Evolutionary conservation across 2,329 filamentous ascomycete species (phyloP), one percentile per base, ranked within the genome.

Genomic region (Fusarium austroafricanum): DNA sequence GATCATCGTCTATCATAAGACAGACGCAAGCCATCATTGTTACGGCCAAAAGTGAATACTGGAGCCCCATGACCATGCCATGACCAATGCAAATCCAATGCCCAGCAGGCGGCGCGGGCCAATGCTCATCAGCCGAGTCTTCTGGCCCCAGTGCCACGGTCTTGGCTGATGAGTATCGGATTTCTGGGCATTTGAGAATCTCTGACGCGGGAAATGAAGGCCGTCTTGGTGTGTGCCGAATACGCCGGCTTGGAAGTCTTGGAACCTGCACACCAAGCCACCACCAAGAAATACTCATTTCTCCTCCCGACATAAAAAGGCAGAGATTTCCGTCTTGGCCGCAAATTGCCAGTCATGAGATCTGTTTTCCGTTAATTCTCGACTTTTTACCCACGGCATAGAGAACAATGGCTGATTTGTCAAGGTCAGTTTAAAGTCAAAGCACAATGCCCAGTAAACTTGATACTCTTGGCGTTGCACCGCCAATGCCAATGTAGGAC

Each of bases 181-280:
- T 57, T 70, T 47, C 68, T 72, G 52, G 68, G 63, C 68, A 62
- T 52, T 53, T 66, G 53, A 47, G 52, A 43, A 38, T 66, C 54
- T 57, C 52, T 62, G 61, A 73, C 55, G 29, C 52, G 53, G 64
- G 68, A 72, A 73, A 73, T 72, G 71, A 73, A 60, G 54, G 49
- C 68, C 67, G 69, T 69, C 57, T 66, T 47, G 42, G 54, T 70
- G 61, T 73, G 67, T 73, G 71, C 71, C 71, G 71, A 69, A 57
- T 52, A 65, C 69, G 61, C 68, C 67, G 71, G 70, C 71, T 73
- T 73, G 71, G 71, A 70, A 65, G 61, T 67, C 71, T 64, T 70
- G 67, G 67, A 68, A 61, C 39, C 23, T 64, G 46, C 50, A 52
- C 47, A 59, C 67, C 37, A 53, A 64, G 67, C 51, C 63, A 47